Conservation (phyloP, 2,329 filamentous ascomycete genomes). For the Aspergillus sp. region DNA sequence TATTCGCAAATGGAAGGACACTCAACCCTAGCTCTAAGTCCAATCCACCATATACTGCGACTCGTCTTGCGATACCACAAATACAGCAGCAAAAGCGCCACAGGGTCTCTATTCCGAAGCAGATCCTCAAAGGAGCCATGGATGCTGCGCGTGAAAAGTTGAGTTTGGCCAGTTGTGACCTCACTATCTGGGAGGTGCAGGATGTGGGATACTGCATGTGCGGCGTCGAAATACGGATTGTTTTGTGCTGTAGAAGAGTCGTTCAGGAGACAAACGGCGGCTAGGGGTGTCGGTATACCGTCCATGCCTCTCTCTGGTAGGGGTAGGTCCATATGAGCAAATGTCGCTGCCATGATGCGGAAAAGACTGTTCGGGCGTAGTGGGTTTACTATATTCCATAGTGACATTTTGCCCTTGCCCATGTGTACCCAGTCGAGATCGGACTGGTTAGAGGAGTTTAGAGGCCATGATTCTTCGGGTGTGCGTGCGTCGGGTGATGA, state of each 20-base stretch:
- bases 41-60: constrained; percentile 47
- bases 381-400: constrained; percentile 55
- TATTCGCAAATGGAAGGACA: constrained; percentile 45
- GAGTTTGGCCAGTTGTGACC: constrained; percentile 22
- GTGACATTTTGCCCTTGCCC: constrained; percentile 55
- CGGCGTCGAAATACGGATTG: constrained; percentile 43
- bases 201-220: constrained; percentile 38
- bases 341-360: constrained; percentile 29
- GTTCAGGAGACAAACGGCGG: constrained; percentile 23
- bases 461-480: constrained; percentile 56
- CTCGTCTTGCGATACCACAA: constrained; percentile 46
- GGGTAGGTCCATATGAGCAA: constrained; percentile 38
- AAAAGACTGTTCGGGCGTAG: constrained; percentile 51
- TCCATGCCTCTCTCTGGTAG: constrained; percentile 26
- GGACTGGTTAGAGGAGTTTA: constrained; percentile 42
- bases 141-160: constrained; percentile 39
- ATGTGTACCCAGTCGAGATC: constrained; percentile 62
- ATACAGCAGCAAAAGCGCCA: constrained; percentile 43
- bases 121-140: constrained; percentile 34
- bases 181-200: constrained; percentile 28
- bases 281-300: constrained; percentile 22
- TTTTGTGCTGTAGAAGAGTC: constrained; percentile 33
- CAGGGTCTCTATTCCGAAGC: constrained; percentile 36
- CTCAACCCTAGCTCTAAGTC: constrained; percentile 44
- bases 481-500: constrained; percentile 40